Evolutionary conservation across 371 early-diverging fungal species (phyloP), one percentile per base, ranked within the genome.

Genomic region (Apophysomyces trapeziformis): DNA sequence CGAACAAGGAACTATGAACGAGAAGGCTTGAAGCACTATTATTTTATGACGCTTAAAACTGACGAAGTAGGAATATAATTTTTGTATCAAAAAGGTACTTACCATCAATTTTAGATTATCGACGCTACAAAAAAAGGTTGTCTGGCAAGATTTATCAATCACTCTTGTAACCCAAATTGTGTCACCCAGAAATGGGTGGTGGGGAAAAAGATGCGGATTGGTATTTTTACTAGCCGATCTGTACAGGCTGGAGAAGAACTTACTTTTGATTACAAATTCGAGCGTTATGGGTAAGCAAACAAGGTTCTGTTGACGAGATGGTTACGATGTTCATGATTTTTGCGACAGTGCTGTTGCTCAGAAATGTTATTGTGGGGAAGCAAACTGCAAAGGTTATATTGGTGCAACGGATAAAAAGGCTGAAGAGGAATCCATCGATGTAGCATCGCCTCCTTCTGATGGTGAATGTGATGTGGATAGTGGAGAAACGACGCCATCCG

Each of bases 61-160:
- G 92, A 94, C 68, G 95, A 96, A 81, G 93, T 92, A 77, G 41
- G 66, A 6, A n/a, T 7, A 58, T 44, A 11, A 13, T 37, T 11
- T 64, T 5, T 44, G 58, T 21, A 32, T 59, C 12, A 21, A 9
- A 14, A n/a, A 37, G 36, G 32, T 13, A 4, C 60, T 50, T 61
- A 58, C 47, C 14, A 38, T 57, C 45, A 11, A 35, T 13, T 12
- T 14, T 58, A 92, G 90, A 89, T 95, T 54, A 93, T 97, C 58
- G 98, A 97, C 76, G 98, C 97, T 65, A 92, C 96, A n/a, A 85
- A 89, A 58, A 89, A 85, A 58, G 98, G 98, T n/a, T 92, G 92
- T 63, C 75, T 93, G 13, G 94, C 97, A 38, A 85, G 97, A 59
- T 97, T 95, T 68, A 92, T 97, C 66, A 97, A 97, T 71, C 98